A percentile compares a stretch with the other conserved stretches of the same genome.
phyloP scores from a whole-genome alignment of 768 basidiomycete species.

The Mycena amicta region DNA sequence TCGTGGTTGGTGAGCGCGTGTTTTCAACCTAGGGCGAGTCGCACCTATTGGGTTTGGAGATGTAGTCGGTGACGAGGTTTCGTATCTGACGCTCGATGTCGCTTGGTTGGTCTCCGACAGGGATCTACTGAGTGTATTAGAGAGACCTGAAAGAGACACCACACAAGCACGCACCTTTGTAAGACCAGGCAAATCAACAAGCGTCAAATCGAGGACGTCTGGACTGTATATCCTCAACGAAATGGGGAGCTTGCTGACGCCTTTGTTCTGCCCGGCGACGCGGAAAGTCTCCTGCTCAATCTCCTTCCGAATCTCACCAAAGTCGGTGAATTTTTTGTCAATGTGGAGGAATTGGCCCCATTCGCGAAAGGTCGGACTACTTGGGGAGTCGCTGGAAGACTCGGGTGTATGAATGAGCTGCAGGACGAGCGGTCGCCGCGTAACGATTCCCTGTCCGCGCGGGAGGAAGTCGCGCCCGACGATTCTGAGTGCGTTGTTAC shows the following conservation, averaged over 20 bases:
- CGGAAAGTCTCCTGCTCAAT: constrained; percentile 98
- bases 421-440: constrained; percentile 90
- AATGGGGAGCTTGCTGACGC: constrained; percentile 94
- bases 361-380: constrained; percentile 63
- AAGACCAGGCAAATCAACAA: constrained; percentile 95
- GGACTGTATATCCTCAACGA: constrained; percentile 95
- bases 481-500: constrained; percentile 54
- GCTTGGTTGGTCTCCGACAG: constrained; percentile 95
- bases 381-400: constrained; percentile 48
- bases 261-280: constrained; percentile 98
- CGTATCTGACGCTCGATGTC: constrained; percentile 98
- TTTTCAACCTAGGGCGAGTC: constrained; percentile 19
- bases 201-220: constrained; percentile 90
- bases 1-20: constrained; percentile 32
- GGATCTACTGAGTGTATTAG: constrained; percentile 57
- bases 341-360: constrained; percentile 98
- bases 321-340: constrained; percentile 97
- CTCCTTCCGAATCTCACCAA: constrained; percentile 89
- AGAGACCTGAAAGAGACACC: background rate
- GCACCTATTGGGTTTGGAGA: constrained; percentile 94
- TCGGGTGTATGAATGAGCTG: constrained; percentile 92
- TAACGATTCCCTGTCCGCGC: constrained; percentile 92
- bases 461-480: constrained; percentile 93
- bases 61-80: constrained; percentile 91
- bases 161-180: constrained; percentile 73